Conservation (phyloP, 805 yeast genomes). For the Spathaspora arborariae region DNA sequence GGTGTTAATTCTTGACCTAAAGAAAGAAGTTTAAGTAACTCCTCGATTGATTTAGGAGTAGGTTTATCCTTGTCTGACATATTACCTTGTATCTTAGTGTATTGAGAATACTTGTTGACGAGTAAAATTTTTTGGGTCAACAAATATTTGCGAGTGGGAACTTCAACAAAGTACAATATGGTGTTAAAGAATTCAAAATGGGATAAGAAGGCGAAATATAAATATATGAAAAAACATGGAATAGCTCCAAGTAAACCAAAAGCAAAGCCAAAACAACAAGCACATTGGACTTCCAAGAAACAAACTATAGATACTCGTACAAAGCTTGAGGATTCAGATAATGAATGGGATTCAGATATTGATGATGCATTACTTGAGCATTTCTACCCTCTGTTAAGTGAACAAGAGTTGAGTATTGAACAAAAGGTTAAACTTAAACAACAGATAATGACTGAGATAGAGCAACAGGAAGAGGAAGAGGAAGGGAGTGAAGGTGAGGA, state of each 20-base stretch:
- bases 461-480: slow-evolving; percentile 11
- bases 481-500: slow-evolving; percentile 10
- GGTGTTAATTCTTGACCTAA: slow-evolving; percentile 54
- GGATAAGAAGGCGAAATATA: slow-evolving; percentile 40
- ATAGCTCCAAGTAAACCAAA: slow-evolving; percentile 14
- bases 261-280: slow-evolving; percentile 11
- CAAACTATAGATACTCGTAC: slow-evolving; percentile 10
- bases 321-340: slow-evolving; percentile 26
- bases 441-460: slow-evolving; percentile 28
- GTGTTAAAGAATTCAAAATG: slow-evolving; percentile 42
- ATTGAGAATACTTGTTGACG: not conserved
- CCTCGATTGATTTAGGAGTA: slow-evolving; percentile 46
- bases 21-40: slow-evolving; percentile 52
- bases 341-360: slow-evolving; percentile 39
- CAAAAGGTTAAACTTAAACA: slow-evolving; percentile 33
- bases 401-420: slow-evolving; percentile 28
- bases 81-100: not conserved
- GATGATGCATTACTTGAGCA: slow-evolving; percentile 39
- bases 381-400: slow-evolving; percentile 38
- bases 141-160: not conserved
- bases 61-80: slow-evolving; percentile 4
- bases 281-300: slow-evolving; percentile 34
- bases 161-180: slow-evolving; percentile 15
- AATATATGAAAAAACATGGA: slow-evolving; percentile 41
- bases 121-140: too few relatives aligned